Conservation (phyloP, 2,329 filamentous ascomycete genomes). For the Fusarium virguliforme region DNA sequence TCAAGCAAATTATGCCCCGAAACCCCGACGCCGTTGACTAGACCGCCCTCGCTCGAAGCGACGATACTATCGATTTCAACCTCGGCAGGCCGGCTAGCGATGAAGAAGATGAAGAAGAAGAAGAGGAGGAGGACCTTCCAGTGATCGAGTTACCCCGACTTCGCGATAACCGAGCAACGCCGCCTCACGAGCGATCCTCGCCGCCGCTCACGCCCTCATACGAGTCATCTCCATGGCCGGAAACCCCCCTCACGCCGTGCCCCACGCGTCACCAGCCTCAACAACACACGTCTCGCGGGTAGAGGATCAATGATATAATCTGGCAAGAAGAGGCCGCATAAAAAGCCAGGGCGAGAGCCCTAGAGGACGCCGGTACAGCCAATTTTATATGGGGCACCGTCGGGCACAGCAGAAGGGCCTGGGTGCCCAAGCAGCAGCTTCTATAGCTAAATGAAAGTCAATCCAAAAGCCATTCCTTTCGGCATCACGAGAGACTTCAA, state of each 20-base stretch:
- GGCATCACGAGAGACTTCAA: neutral
- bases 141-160: neutral
- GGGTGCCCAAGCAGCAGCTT: neutral
- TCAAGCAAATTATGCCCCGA: neutral
- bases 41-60: neutral
- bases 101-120: neutral
- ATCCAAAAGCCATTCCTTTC: neutral
- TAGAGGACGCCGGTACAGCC: too few relatives aligned
- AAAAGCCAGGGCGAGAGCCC: too few relatives aligned
- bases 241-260: too few relatives aligned
- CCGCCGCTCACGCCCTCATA: neutral
- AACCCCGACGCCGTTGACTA: neutral
- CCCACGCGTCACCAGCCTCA: too few relatives aligned
- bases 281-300: too few relatives aligned
- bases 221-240: neutral
- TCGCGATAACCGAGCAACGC: neutral
- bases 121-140: constrained; percentile 3
- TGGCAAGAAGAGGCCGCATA: too few relatives aligned
- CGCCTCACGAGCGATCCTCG: neutral
- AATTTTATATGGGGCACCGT: too few relatives aligned
- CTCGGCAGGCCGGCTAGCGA: neutral
- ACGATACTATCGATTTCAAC: neutral
- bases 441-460: neutral
- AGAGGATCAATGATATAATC: too few relatives aligned
- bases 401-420: neutral